Evolutionary conservation across 2,329 filamentous ascomycete species (phyloP), one percentile per base, ranked within the genome.

Genomic region (Coleophoma eucalyptorum): DNA sequence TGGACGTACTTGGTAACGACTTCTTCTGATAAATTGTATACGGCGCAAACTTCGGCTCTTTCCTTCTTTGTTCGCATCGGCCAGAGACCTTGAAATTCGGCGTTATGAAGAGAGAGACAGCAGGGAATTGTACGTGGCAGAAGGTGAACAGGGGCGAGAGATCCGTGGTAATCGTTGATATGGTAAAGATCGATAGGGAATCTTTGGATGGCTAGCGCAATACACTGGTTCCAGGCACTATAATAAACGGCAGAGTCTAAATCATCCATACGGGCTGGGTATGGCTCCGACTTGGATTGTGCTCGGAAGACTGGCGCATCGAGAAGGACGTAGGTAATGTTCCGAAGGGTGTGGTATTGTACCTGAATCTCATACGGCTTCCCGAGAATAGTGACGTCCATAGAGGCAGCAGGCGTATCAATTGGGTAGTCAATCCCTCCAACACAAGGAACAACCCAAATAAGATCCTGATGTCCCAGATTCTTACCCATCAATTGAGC

Each of bases 171-270:
- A 60, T 83, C 81, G 65, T 84, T 84, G 64, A 84, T 80, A 60
- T 84, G 81, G 63, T 84, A 84, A n/a, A 84, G 62, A 56, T 84
- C 80, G 51, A 83, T 71, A 0, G 78, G 74, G 62, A 86, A 87
- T 12, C 83, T 77, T 50, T 76, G 74, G 56, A 85, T 77, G 2
- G 80, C 70, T 57, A 83, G 75, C 8, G 83, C 81, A 58, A 87
- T 85, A 60, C 83, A 86, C 64, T 82, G 80, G 55, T 87, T 87
- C 83, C 83, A 86, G 2, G 80, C 82, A 2, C 80, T 84, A 61
- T 86, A 86, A 65, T 85, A 83, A 46, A 86, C 80, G 13, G 83
- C 83, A 56, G 77, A 82, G 55, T 83, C 80, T 51, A 86, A 71
- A 61, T 86, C 83, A 61, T 86, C 83, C 83, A 86, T 86, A 33